Evolutionary conservation across 768 basidiomycete genomes (phyloP).

Genomic region (Tulasnella sp.): DNA sequence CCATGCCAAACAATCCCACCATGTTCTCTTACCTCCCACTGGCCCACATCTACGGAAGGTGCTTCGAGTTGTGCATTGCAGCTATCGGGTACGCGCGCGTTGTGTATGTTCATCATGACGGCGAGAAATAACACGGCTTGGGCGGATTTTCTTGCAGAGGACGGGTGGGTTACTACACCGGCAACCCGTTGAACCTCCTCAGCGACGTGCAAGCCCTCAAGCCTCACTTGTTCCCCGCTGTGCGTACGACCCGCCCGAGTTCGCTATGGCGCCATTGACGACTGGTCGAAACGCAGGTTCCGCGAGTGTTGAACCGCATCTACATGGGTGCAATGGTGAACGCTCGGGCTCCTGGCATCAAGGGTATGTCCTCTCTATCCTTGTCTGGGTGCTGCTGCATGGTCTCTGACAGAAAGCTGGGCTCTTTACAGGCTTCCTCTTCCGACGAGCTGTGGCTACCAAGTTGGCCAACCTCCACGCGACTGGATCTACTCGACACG

Average conservation of each 20-base stretch:
- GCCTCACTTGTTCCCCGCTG: constrained; percentile 68
- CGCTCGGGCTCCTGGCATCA: constrained; percentile 67
- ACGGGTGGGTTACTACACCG: constrained; percentile 78
- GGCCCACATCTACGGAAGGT: constrained; percentile 84
- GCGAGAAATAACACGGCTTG: constrained; percentile 44
- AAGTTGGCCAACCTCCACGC: constrained; percentile 67
- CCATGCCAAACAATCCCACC: background rate
- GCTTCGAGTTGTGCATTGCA: constrained; percentile 26
- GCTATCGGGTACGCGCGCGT: constrained; percentile 10
- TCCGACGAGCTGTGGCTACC: constrained; percentile 69
- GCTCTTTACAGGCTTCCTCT: constrained; percentile 43
- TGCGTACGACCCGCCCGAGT: background rate
- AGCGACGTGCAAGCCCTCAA: constrained; percentile 83
- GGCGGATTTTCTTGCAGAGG: constrained; percentile 57
- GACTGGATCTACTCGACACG: constrained; percentile 69
- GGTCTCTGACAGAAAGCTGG: background rate
- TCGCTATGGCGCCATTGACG: background rate
- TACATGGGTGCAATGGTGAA: constrained; percentile 49
- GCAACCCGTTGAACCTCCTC: constrained; percentile 84
- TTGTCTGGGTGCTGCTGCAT: background rate
- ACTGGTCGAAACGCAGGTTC: constrained; percentile 41
- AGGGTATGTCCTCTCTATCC: constrained; percentile 44
- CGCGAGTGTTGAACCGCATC: constrained; percentile 81
- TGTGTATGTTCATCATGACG: constrained; percentile 25
- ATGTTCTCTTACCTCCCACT: constrained; percentile 31